phyloP scores from a whole-genome alignment of 2,329 filamentous ascomycete genomes.

The Aschersonia sp. region DNA sequence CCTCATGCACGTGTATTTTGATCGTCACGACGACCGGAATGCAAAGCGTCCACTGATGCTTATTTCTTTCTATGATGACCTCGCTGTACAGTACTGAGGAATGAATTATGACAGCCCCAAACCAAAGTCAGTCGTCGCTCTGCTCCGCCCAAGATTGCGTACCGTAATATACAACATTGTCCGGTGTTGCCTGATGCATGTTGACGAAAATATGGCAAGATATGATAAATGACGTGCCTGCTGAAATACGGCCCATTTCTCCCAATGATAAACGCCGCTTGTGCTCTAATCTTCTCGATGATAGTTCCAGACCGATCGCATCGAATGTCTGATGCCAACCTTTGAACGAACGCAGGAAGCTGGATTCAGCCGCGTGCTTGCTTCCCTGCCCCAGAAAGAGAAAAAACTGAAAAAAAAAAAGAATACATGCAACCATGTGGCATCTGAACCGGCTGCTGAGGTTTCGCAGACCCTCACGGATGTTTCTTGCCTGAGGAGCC shows the following conservation, averaged over 20 bases:
- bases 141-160: slow-evolving; percentile 1
- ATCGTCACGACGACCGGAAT: too few relatives aligned
- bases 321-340: neutral
- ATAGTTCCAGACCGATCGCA: neutral
- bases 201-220: slow-evolving; percentile 1
- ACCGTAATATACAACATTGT: slow-evolving; percentile 3
- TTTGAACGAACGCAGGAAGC: neutral
- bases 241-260: neutral
- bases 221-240: neutral
- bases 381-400: too few relatives aligned
- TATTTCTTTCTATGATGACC: too few relatives aligned
- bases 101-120: too few relatives aligned
- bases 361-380: neutral
- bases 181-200: slow-evolving; percentile 1
- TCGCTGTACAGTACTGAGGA: too few relatives aligned
- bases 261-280: neutral
- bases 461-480: too few relatives aligned
- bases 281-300: neutral
- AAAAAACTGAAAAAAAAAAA: too few relatives aligned
- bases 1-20: too few relatives aligned
- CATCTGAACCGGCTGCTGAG: too few relatives aligned
- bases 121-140: too few relatives aligned
- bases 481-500: neutral
- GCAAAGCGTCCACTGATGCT: too few relatives aligned
- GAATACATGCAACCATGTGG: too few relatives aligned